A percentile compares a stretch with the other conserved stretches of the same genome.
phyloP scores from a whole-genome alignment of 352 stramenopile genomes.

The Pilasporangium apinafurcum region DNA sequence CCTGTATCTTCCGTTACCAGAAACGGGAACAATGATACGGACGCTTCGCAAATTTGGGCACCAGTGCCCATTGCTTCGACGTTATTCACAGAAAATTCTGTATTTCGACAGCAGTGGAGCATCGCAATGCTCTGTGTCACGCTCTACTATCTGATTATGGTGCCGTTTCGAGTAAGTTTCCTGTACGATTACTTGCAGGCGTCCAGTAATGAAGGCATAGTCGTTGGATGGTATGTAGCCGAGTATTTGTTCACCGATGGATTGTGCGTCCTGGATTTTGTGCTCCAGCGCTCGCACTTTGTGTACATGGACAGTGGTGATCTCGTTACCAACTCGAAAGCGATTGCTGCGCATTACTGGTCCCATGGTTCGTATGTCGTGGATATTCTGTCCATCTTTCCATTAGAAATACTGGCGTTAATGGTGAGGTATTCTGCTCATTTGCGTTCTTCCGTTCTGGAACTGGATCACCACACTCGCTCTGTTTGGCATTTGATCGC shows the following conservation, averaged over 20 bases:
- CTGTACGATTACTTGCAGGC: constrained; percentile 41
- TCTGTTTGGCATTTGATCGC: constrained; percentile 42
- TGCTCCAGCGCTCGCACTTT: constrained; percentile 53
- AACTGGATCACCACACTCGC: constrained; percentile 14
- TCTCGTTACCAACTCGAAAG: constrained; percentile 22
- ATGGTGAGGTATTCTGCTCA: constrained; percentile 9
- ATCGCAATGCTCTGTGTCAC: constrained; percentile 46
- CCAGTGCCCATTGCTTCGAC: neutral
- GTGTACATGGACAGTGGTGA: constrained; percentile 38
- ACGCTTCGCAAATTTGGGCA: constrained; percentile 19
- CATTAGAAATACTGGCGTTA: constrained; percentile 33
- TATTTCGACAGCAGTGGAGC: constrained; percentile 45
- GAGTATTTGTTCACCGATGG: constrained; percentile 50
- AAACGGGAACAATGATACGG: neutral
- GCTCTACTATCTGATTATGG: constrained; percentile 44
- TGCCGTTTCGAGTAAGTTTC: constrained; percentile 59
- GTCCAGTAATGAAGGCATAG: constrained; percentile 5
- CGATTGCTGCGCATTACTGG: constrained; percentile 42
- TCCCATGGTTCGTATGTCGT: constrained; percentile 32
- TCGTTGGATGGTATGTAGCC: constrained; percentile 32
- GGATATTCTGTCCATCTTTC: constrained; percentile 38
- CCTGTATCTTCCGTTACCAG: too few relatives aligned
- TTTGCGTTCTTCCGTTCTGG: constrained; percentile 7
- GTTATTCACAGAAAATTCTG: constrained; percentile 22
- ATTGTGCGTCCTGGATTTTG: constrained; percentile 42